Evolutionary conservation across 169 alveolate species (phyloP).

Genomic region (Condylostoma magnum): DNA sequence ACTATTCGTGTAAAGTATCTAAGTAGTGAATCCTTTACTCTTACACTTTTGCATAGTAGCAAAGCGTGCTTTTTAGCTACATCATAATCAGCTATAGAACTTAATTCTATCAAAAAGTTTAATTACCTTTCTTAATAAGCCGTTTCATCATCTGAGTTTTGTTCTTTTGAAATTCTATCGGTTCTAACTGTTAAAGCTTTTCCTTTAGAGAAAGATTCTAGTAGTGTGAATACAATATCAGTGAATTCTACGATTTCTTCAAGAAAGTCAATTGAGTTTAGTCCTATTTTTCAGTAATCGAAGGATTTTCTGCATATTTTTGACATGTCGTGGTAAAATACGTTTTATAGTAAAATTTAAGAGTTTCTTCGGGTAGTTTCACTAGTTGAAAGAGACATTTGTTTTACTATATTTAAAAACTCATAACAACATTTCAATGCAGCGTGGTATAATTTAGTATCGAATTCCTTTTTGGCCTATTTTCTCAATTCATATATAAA

Average conservation of each 20-base stretch:
- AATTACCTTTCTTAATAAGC: constrained; percentile 51
- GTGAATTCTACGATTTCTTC: constrained; percentile 41
- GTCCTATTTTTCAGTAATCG: constrained; percentile 35
- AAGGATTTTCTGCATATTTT: constrained; percentile 40
- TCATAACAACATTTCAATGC: constrained; percentile 40
- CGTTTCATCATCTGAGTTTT: constrained; percentile 35
- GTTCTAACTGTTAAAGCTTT: constrained; percentile 62
- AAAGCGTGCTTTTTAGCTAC: constrained; percentile 38
- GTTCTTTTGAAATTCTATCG: constrained; percentile 38
- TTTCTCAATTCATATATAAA: constrained; percentile 37
- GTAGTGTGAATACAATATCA: constrained; percentile 36
- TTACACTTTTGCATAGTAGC: constrained; percentile 34
- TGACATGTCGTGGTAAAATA: constrained; percentile 51
- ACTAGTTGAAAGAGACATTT: constrained; percentile 33
- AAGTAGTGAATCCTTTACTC: constrained; percentile 23
- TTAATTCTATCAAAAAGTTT: constrained; percentile 51
- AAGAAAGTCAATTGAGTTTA: constrained; percentile 36
- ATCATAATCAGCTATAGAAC: constrained; percentile 45
- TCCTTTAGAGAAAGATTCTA: constrained; percentile 68
- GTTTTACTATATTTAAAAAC: constrained; percentile 43
- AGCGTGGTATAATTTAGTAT: constrained; percentile 47
- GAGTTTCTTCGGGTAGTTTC: constrained; percentile 44
- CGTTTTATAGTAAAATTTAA: constrained; percentile 48
- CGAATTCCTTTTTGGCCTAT: constrained; percentile 39
- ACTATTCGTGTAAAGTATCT: constrained; percentile 46